phyloP scores from a whole-genome alignment of 306 rosid species.

The Prunus mume region DNA sequence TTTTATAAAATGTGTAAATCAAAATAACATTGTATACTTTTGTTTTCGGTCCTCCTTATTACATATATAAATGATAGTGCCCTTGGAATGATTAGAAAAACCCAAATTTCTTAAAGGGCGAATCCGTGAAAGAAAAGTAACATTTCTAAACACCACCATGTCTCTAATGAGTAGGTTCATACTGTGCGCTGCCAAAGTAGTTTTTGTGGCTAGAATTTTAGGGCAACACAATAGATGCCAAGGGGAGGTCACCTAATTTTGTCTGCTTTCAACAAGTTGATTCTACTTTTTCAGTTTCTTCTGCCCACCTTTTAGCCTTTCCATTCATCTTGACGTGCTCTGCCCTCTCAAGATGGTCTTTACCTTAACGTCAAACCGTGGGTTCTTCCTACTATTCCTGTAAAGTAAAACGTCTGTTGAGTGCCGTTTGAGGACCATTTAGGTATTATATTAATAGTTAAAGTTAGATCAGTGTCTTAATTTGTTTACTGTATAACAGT shows the following conservation, averaged over 20 bases:
- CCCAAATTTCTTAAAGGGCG: not conserved
- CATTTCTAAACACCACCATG: not conserved
- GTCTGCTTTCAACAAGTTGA: conserved; percentile 14
- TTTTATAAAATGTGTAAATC: too few species aligned
- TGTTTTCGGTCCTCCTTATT: not conserved
- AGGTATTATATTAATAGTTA: not conserved
- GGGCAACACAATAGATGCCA: not conserved
- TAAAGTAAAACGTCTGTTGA: not conserved
- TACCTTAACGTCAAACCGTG: not conserved
- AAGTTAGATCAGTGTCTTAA: not conserved
- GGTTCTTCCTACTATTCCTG: not conserved
- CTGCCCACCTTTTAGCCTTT: not conserved
- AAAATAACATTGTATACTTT: not conserved
- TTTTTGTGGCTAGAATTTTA: conserved; percentile 15
- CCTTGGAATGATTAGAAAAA: not conserved
- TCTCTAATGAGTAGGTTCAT: not conserved
- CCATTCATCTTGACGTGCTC: conserved; percentile 10
- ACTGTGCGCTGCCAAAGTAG: not conserved
- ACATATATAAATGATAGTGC: not conserved
- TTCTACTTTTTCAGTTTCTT: not conserved
- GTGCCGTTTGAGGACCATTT: not conserved
- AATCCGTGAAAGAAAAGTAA: not conserved
- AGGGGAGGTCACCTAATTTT: not conserved
- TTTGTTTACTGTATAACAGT: not conserved
- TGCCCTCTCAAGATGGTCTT: not conserved